Evolutionary conservation across 176 grass and related monocot species (phyloP), one percentile per base, ranked within the genome.

Genomic region (sorghum (Sorghum bicolor)): DNA sequence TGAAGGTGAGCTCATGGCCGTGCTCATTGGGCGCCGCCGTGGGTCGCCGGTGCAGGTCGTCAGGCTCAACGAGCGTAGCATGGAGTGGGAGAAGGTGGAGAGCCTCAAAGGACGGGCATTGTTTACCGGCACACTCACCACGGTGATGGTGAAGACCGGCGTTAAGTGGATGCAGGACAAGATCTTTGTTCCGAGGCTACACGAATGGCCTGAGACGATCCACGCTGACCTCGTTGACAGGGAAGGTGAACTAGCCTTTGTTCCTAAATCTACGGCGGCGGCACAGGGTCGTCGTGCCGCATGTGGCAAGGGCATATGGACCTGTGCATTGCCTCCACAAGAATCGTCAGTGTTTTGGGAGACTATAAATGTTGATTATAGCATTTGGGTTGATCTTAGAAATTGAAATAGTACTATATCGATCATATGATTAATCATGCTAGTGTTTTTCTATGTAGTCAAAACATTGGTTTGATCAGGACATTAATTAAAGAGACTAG

Each of bases 1-100:
- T 5, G 26, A 26, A 29, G 77, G 22, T 13, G 76, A 65, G 33
- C 34, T 79, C 1, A 40, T 64, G 32, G 33, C 57, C 0, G 36
- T 65, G 1, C 55, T 79, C 20, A 30, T 65, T 3, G 76, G 57
- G 7, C n/a, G 1, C 12, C n/a, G 1, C 12, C 39, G 24, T 2
- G 77, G 58, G 24, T 9, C 25, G 0, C n/a, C 61, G 6, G 20
- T 80, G n/a, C 62, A 33, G 1, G 60, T 67, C 28, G 0, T 80
- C 14, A 65, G 10, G 5, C 40, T 80, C 10, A 19, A 67, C 8
- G 78, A 80, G 16, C 15, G 5, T 5, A 1, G 2, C 39, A 80
- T 80, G 78, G 5, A 47, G 40, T 80, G 78, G 63, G 78, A 48
- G 40, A n/a, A 67, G 26, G 39, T 80, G 3, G 61, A 67, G 4